Conservation (phyloP, 768 basidiomycete genomes). For the Holtermanniella nyarrowii region DNA sequence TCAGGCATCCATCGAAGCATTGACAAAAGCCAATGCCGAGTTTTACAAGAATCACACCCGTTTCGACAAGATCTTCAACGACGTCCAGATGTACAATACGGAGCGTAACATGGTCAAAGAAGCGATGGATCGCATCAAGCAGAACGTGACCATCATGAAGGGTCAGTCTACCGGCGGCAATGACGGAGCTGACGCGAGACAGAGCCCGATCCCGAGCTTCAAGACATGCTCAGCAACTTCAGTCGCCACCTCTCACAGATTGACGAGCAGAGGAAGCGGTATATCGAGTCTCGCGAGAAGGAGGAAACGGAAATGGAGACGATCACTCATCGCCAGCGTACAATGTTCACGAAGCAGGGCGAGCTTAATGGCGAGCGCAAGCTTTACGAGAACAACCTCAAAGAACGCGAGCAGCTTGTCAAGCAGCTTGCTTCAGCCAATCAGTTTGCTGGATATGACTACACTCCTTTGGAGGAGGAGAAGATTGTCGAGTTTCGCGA, state of each 20-base stretch:
- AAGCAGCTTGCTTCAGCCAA: constrained; percentile 58
- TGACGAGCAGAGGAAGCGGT: constrained; percentile 14
- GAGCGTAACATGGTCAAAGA: constrained; percentile 54
- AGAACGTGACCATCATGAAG: constrained; percentile 57
- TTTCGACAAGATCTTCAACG: constrained; percentile 60
- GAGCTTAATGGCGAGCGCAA: constrained; percentile 17
- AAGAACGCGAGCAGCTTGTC: constrained; percentile 63
- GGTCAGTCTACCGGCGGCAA: constrained; percentile 49
- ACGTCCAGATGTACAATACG: constrained; percentile 55
- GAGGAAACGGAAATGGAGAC: constrained; percentile 22
- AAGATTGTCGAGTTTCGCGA: constrained; percentile 65
- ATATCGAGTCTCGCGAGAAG: constrained; percentile 20
- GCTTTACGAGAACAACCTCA: constrained; percentile 59
- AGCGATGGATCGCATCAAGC: constrained; percentile 55
- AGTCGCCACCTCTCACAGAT: constrained; percentile 42
- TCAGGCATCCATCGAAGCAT: constrained; percentile 54
- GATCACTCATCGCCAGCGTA: background rate
- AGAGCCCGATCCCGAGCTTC: constrained; percentile 64
- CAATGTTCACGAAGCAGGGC: background rate
- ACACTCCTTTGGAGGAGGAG: constrained; percentile 58
- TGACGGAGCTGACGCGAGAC: background rate
- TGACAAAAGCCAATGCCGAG: constrained; percentile 46
- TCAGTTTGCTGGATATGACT: constrained; percentile 63
- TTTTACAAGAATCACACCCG: constrained; percentile 75
- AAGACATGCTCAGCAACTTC: constrained; percentile 40